Evolutionary conservation across 2,329 filamentous ascomycete species (phyloP).

Genomic region (Sporothrix brasiliensis): DNA sequence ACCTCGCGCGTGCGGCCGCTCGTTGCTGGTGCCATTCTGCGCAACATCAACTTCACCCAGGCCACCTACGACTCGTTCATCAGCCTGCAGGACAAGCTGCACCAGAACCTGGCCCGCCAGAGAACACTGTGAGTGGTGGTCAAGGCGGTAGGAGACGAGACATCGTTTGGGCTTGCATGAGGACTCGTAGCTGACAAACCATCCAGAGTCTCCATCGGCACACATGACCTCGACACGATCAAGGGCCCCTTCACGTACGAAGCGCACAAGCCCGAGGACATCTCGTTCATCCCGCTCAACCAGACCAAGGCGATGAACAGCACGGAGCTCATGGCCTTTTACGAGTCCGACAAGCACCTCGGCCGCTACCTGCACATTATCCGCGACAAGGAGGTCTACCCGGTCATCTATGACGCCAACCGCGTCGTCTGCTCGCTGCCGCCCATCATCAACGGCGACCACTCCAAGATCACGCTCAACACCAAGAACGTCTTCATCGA

Average conservation of each 20-base stretch:
- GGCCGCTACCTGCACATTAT: constrained; percentile 86
- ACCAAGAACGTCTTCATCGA: constrained; percentile 97
- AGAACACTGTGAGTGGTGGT: constrained; percentile 64
- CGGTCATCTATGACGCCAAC: constrained; percentile 91
- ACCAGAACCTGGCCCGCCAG: constrained; percentile 92
- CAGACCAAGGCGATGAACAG: constrained; percentile 86
- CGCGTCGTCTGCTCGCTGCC: constrained; percentile 87
- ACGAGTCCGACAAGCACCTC: constrained; percentile 91
- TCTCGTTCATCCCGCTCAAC: constrained; percentile 88
- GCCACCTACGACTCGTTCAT: constrained; percentile 97
- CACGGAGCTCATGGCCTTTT: constrained; percentile 89
- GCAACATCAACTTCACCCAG: constrained; percentile 88
- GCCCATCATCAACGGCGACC: constrained; percentile 96
- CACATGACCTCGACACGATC: constrained; percentile 91
- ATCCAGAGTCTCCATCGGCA: constrained; percentile 80
- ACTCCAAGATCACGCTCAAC: constrained; percentile 90
- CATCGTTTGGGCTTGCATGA: no score
- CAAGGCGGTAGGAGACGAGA: not conserved
- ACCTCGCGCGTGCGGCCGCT: constrained; percentile 82
- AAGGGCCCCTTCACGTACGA: constrained; percentile 97
- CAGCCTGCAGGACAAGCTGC: constrained; percentile 93
- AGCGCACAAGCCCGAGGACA: constrained; percentile 85
- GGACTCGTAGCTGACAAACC: no score
- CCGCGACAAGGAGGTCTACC: constrained; percentile 88
- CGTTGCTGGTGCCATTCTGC: constrained; percentile 84